Evolutionary conservation across 2,329 filamentous ascomycete species (phyloP).

Genomic region (Xylariales sp.): DNA sequence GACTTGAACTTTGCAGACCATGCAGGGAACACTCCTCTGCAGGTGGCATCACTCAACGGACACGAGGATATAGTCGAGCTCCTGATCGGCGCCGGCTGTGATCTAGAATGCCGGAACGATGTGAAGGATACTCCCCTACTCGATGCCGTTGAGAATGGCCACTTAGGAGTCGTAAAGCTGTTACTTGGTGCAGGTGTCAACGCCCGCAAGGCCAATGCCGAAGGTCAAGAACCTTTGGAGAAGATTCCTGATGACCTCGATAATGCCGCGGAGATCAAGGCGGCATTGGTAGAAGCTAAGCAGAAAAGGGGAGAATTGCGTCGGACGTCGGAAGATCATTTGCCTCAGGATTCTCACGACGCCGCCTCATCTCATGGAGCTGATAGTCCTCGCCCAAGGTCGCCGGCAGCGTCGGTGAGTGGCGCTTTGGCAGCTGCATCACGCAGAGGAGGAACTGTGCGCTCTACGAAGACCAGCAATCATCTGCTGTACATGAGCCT

Average conservation of each 20-base stretch:
- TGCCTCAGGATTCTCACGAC: constrained; percentile 42
- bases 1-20: constrained; percentile 89
- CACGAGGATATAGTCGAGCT: constrained; percentile 83
- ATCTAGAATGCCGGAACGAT: constrained; percentile 72
- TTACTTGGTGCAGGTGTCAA: constrained; percentile 85
- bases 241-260: constrained; percentile 71
- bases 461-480: constrained; percentile 61
- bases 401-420: constrained; percentile 40
- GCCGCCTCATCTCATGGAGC: constrained; percentile 48
- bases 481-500: constrained; percentile 59
- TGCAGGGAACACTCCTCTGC: constrained; percentile 91
- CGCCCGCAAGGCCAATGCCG: constrained; percentile 84
- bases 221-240: constrained; percentile 87
- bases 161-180: constrained; percentile 80
- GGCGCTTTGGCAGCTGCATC: constrained; percentile 29
- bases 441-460: constrained; percentile 49
- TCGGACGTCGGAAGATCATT: constrained; percentile 55
- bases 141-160: constrained; percentile 93
- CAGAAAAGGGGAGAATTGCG: constrained; percentile 50
- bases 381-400: constrained; percentile 55
- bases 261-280: constrained; percentile 74
- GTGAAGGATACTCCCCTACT: constrained; percentile 91
- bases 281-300: constrained; percentile 56
- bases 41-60: constrained; percentile 86
- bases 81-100: constrained; percentile 78